Base-by-base conservation (phyloP, 371 early-diverging fungal species). In the Gilbertella persicaria region DNA sequence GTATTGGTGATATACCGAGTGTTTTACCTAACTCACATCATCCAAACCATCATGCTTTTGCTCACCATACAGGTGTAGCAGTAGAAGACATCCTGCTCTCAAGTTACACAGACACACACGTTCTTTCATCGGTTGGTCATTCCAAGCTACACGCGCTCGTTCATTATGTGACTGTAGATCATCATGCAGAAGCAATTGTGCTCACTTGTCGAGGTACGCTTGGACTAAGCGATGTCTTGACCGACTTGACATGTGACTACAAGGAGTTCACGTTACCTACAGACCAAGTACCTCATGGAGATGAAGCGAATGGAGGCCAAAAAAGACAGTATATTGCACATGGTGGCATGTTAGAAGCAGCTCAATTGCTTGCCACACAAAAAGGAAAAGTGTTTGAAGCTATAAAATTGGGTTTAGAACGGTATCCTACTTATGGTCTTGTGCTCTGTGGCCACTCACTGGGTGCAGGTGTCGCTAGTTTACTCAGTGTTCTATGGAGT, bases 131-230 rank as follows among this genome's bases (percentile, higher is more conserved):
- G 20, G 55, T 75, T 41, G 74, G 69, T 28, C 88, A 90, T 3
- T 77, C 79, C 28, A 77, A 25, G 9, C 33, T 92, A 46, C 87
- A 90, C 53, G 85, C 88, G 1, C 72, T 90, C 4, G 92, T 91
- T 1, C 92, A 94, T 63, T 95, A 92, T 58, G 86, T 96, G 19
- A 83, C 85, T 14, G 81, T 93, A 4, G 95, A 96, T 59, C 94
- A 92, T 53, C 67, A 75, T 0, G 78, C 89, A 1, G 71, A 84
- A 35, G 76, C 88, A 0, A 79, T 97, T 5, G 92, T 95, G 0
- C 55, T 97, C n/a, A 91, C 95, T 0, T 88, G 93, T 53, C 88
- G 97, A 3, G 97, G 97, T 12, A 97, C 97, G 1, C 71, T 95
- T 1, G 94, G 94, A 0, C 74, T 95, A 19, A 89, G 87, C 6